Percentiles rank a stretch among this genome's conserved stretches.
These are phyloP conservation scores for Podila clonocystis DNA, from an alignment of 192 early-diverging fungal genomes.

Conservation along the genomic window DNA sequence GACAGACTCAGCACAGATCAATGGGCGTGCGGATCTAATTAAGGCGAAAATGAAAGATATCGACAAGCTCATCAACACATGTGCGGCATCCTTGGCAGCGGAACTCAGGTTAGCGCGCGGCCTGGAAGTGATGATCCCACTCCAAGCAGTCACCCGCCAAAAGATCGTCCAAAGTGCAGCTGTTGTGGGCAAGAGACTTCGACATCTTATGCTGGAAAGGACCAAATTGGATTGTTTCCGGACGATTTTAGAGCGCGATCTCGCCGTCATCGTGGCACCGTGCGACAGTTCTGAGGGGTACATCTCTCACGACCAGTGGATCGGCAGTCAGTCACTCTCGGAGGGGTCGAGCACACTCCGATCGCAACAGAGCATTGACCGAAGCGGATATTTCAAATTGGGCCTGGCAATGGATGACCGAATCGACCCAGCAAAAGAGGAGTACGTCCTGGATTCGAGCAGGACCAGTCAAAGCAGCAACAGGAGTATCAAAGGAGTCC, in stretches of 20 bases:
- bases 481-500: not conserved
- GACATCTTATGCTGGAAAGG: slow-evolving; percentile 65
- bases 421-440: slow-evolving; percentile 25
- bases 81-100: slow-evolving; percentile 60
- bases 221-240: slow-evolving; percentile 77
- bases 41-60: slow-evolving; percentile 58
- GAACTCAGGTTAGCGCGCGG: slow-evolving; percentile 71
- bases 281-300: not conserved
- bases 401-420: slow-evolving; percentile 7
- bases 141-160: slow-evolving; percentile 69
- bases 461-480: slow-evolving; percentile 37
- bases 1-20: slow-evolving; percentile 5
- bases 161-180: slow-evolving; percentile 66
- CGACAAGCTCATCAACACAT: slow-evolving; percentile 59
- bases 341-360: not conserved
- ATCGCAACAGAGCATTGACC: not conserved
- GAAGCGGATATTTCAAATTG: not conserved
- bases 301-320: not conserved
- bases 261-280: slow-evolving; percentile 15
- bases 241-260: slow-evolving; percentile 69
- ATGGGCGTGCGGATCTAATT: slow-evolving; percentile 44
- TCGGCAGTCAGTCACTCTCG: not conserved
- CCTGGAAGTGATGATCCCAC: slow-evolving; percentile 74
- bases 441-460: slow-evolving; percentile 30
- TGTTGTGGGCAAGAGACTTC: slow-evolving; percentile 62